phyloP scores from a whole-genome alignment of 2,329 filamentous ascomycete genomes.

The Aspergillus versicolor region DNA sequence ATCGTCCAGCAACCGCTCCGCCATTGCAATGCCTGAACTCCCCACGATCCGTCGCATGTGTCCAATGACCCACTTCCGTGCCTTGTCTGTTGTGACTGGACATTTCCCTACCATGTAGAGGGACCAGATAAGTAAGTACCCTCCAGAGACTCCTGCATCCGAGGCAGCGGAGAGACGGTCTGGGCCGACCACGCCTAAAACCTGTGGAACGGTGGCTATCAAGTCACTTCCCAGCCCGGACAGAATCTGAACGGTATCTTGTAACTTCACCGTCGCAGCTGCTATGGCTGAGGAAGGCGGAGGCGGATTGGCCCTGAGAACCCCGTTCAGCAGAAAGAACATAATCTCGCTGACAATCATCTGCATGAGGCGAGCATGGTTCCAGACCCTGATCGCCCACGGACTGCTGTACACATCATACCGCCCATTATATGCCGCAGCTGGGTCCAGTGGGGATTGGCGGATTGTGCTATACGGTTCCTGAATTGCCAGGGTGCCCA shows the following conservation, averaged over 20 bases:
- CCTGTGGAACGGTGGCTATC: constrained; percentile 23
- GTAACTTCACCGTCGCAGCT: neutral
- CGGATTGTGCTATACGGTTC: constrained; percentile 14
- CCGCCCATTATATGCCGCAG: constrained; percentile 14
- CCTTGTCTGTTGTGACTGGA: neutral
- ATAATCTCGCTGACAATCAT: constrained; percentile 22
- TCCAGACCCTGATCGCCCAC: constrained; percentile 25
- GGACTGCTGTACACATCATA: constrained; percentile 15
- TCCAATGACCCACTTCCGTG: constrained; percentile 18
- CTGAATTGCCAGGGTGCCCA: constrained; percentile 4
- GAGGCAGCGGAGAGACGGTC: neutral
- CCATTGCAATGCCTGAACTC: constrained; percentile 12
- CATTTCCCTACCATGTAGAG: constrained; percentile 19
- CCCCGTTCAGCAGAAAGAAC: constrained; percentile 14
- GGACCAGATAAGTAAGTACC: constrained; percentile 18
- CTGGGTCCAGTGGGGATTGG: neutral
- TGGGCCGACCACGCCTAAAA: constrained; percentile 13
- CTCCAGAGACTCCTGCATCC: constrained; percentile 12
- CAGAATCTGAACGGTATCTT: constrained; percentile 12
- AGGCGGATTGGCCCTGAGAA: constrained; percentile 2
- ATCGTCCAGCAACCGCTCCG: constrained; percentile 13
- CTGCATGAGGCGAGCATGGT: constrained; percentile 18
- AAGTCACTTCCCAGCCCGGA: constrained; percentile 18
- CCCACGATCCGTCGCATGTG: constrained; percentile 12
- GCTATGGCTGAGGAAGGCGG: neutral